Percentiles rank a stretch among this genome's conserved stretches.
Conservation (phyloP, 345 rosid species). For the Psidium friedrichsthalianum region DNA sequence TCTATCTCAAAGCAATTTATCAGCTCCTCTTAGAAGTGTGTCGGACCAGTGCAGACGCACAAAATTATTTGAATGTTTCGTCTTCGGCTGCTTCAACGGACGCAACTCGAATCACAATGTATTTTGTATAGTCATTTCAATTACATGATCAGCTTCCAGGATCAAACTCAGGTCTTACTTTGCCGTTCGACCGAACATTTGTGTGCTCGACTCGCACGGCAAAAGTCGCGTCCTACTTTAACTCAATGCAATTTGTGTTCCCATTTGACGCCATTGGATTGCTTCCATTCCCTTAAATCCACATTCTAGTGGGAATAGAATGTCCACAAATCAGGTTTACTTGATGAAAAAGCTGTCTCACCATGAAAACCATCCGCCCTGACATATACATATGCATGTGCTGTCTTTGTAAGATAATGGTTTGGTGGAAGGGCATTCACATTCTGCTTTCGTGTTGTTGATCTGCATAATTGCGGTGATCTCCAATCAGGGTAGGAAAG, state of each 20-base stretch:
- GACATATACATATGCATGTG: neutral
- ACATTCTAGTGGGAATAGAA: neutral
- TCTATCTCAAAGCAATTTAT: neutral
- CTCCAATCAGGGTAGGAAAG: neutral
- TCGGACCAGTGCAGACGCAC: neutral
- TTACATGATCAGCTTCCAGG: neutral
- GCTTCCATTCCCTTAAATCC: neutral
- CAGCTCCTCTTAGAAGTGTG: neutral
- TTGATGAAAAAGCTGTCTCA: neutral
- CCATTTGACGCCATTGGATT: neutral
- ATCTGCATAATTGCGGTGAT: neutral
- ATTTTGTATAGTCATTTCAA: neutral
- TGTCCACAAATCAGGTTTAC: neutral
- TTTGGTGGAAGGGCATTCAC: neutral
- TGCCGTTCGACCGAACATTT: neutral
- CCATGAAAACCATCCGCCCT: neutral
- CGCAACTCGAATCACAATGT: neutral
- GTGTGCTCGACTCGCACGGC: fast-evolving
- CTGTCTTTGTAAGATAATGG: neutral
- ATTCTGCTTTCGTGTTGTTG: neutral
- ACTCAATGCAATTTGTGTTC: neutral
- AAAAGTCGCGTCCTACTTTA: neutral
- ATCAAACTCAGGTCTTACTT: neutral
- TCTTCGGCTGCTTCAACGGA: neutral
- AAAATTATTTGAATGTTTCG: neutral